A percentile compares a stretch with the other conserved stretches of the same genome.
Conservation (phyloP, 257 asterid species). For the Solanum appendiculatum region DNA sequence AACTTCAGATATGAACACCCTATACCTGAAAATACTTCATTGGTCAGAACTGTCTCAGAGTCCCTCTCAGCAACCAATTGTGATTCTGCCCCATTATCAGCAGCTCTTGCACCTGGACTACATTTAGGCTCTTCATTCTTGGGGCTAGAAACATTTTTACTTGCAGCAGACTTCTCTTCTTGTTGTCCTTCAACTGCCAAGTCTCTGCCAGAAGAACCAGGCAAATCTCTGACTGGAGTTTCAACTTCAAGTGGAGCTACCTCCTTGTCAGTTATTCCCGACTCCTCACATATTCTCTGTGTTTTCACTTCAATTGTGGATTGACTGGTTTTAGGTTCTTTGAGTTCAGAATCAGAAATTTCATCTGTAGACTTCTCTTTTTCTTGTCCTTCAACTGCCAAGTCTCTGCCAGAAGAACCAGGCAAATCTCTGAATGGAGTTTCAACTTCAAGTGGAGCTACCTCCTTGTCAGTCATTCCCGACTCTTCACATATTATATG, state of each 20-base stretch:
- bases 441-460: constrained; percentile 1
- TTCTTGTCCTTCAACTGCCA: constrained; percentile 6
- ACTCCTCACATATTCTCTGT: not conserved
- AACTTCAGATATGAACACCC: not conserved
- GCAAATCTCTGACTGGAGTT: not conserved
- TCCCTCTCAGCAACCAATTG: not conserved
- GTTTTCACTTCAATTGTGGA: not conserved
- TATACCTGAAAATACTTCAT: not conserved
- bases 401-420: not conserved
- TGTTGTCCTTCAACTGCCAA: constrained; percentile 5
- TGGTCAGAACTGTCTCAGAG: not conserved
- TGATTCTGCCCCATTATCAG: not conserved
- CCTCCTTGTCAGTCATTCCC: not conserved
- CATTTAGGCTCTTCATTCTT: not conserved
- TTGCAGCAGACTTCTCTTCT: not conserved
- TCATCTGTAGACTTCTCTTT: not conserved
- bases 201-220: not conserved
- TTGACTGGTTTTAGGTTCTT: not conserved
- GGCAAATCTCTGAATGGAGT: not conserved
- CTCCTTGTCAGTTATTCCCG: not conserved
- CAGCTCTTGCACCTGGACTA: not conserved
- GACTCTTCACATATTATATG: not conserved
- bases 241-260: constrained; percentile 2
- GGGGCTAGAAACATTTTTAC: not conserved
- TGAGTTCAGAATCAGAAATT: not conserved